Evolutionary conservation across 768 basidiomycete species (phyloP).

Genomic region (Boletus eberwhitei): DNA sequence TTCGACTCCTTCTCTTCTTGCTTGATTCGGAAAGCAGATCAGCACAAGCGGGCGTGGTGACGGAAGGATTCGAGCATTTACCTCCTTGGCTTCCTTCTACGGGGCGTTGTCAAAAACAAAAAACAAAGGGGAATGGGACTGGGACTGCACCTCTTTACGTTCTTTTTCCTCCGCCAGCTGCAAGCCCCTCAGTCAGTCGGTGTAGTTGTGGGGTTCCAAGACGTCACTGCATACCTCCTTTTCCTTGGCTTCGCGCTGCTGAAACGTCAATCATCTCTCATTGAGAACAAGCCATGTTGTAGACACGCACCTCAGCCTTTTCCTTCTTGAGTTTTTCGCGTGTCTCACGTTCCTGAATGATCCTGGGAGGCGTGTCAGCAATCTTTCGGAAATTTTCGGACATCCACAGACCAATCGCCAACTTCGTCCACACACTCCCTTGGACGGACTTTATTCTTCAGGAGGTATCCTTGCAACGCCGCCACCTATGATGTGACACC

Average conservation of each 20-base stretch:
- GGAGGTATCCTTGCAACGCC: slow-evolving; percentile 77
- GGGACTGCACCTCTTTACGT: slow-evolving; percentile 51
- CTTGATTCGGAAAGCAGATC: slow-evolving; percentile 27
- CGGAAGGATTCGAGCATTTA: slow-evolving; percentile 24
- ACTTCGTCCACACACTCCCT: slow-evolving; percentile 81
- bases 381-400: slow-evolving; percentile 3
- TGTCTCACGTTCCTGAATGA: slow-evolving; percentile 77
- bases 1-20: slow-evolving; percentile 44
- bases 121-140: background rate
- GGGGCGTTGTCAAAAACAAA: slow-evolving; percentile 6
- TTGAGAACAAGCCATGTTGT: background rate
- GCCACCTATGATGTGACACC: slow-evolving; percentile 57
- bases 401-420: slow-evolving; percentile 53
- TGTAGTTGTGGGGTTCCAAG: background rate
- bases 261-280: slow-evolving; percentile 3
- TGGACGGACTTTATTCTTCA: slow-evolving; percentile 90
- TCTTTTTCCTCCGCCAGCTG: slow-evolving; percentile 56
- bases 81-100: slow-evolving; percentile 55
- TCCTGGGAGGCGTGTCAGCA: slow-evolving; percentile 31
- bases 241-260: slow-evolving; percentile 75
- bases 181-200: slow-evolving; percentile 3
- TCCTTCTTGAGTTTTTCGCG: slow-evolving; percentile 84
- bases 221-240: slow-evolving; percentile 46
- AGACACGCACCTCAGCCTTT: slow-evolving; percentile 48
- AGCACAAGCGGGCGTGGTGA: slow-evolving; percentile 12